Evolutionary conservation across 106 monocot genomes (phyloP), one percentile per base, ranked within the genome.

Genomic region (Apostasia shenzhenica): DNA sequence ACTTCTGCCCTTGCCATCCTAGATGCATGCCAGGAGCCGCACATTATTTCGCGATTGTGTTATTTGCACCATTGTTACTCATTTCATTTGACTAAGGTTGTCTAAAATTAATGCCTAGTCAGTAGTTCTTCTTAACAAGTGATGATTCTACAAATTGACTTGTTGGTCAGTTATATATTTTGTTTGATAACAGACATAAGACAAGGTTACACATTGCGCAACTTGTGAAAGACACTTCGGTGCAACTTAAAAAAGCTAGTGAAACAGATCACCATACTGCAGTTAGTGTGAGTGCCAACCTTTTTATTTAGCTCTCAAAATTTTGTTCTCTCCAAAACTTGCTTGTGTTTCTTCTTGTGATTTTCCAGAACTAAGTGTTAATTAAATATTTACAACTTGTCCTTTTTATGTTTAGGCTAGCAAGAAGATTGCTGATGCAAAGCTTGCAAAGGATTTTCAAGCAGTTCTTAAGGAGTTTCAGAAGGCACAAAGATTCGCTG

Each of bases 381-480:
- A 26, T 26, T 26, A 26, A 26, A 26, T 26, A 26, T 26, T 26
- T 26, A 26, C 26, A 26, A 0, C 26, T 26, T 26, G 26, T 26
- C 26, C 26, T 26, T 26, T 26, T 26, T 26, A 26, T 59, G 12
- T 84, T 12, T 74, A 94, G 93, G 68, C 79, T 14, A 87, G 63
- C 76, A 89, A 89, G 67, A 94, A 77, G 70, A 80, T 89, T 58
- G 84, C 76, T 73, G 93, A 89, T 84, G 89, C 78, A 45, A 94
- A 89, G 61, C 80, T 94, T 48, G 89, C 86, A 8, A 94, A 89
- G 78, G 93, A 94, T 86, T 89, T 94, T 57, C 78, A 86, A 77
- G 74, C 82, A 43, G 74, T 89, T 44, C 78, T 94, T 69, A 84
- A 82, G 51, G 86, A 89, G 62, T 94, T 86, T 60, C 86, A 84